Base-by-base conservation (phyloP, 208 protist genomes). In the Phytomonas francai region DNA sequence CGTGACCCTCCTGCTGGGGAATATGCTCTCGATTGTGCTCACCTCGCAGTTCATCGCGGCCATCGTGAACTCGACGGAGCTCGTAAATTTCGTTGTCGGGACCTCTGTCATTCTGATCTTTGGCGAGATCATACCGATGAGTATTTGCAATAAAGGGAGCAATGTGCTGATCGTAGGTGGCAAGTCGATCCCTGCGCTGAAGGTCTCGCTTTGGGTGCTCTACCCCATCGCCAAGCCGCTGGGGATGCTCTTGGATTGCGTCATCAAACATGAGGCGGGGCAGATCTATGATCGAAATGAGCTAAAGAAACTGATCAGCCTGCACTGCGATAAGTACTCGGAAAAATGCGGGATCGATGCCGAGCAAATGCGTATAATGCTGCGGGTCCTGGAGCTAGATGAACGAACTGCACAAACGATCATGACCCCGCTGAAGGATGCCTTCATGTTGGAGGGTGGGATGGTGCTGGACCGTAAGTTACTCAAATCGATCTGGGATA, bases 31-130 rank as follows among this genome's bases (percentile, higher is more conserved):
- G 25, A 63, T 91, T 31, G 85, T 91, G 39, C 51, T 94, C 33
- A 85, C 79, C n/a, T 91, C 88, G 29, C 85, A 94, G 78, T 79
- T 94, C 54, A 76, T 91, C 5, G 83, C 88, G 0, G 88, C 84
- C 12, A 87, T 94, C 33, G 65, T 90, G 54, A 57, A 76, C 19
- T 73, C 72, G 12, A 77, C 77, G 9, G 83, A 89, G 49, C 42
- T 91, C 9, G 72, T 85, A 25, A 90, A 90, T 66, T 94, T 94
- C 67, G 69, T 91, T 73, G 72, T 84, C 0, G 79, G 80, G 22
- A 91, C 85, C 5, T 65, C 86, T 3, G 65, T 94, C 51, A 64
- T 91, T 11, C 82, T 94, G 33, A 68, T 94, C 29, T 88, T 91
- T 73, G 83, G 78, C 22, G 85, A 94, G 67, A 85, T 94, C 25